Evolutionary conservation across 495 filamentous ascomycete genomes (phyloP).

Genomic region (Niebla homalea): DNA sequence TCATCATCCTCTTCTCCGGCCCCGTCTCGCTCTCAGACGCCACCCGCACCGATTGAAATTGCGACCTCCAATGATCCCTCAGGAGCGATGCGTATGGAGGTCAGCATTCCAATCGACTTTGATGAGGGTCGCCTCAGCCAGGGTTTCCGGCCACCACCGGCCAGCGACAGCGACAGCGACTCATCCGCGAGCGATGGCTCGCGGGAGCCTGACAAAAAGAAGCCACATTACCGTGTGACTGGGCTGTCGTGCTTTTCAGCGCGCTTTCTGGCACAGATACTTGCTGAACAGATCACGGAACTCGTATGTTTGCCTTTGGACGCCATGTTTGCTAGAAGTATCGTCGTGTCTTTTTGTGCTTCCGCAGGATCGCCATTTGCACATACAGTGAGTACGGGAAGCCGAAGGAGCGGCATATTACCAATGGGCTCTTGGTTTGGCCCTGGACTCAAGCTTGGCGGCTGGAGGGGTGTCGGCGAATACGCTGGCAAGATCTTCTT

Average conservation of each 20-base stretch:
- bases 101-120: not conserved
- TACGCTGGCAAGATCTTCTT: constrained; percentile 33
- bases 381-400: not conserved
- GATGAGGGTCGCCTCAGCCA: not conserved
- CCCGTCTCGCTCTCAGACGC: constrained; percentile 6
- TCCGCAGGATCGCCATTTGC: constrained; percentile 14
- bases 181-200: not conserved
- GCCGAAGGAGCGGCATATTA: constrained; percentile 23
- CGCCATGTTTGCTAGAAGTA: constrained; percentile 33
- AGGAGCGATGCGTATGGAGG: constrained; percentile 34
- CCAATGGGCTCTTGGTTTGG: constrained; percentile 29
- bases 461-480: constrained; percentile 24
- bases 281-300: constrained; percentile 29
- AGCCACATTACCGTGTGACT: constrained; percentile 30
- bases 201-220: not conserved
- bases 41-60: constrained; percentile 19
- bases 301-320: constrained; percentile 36
- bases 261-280: constrained; percentile 31
- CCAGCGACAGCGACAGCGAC: not conserved
- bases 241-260: constrained; percentile 36
- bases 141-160: not conserved
- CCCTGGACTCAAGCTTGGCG: constrained; percentile 16
- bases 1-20: constrained; percentile 1
- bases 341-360: constrained; percentile 30
- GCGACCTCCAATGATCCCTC: constrained; percentile 16